These are phyloP conservation scores for Solanum verrucosum DNA, from an alignment of 257 asterid genomes.

Conservation along the genomic window DNA sequence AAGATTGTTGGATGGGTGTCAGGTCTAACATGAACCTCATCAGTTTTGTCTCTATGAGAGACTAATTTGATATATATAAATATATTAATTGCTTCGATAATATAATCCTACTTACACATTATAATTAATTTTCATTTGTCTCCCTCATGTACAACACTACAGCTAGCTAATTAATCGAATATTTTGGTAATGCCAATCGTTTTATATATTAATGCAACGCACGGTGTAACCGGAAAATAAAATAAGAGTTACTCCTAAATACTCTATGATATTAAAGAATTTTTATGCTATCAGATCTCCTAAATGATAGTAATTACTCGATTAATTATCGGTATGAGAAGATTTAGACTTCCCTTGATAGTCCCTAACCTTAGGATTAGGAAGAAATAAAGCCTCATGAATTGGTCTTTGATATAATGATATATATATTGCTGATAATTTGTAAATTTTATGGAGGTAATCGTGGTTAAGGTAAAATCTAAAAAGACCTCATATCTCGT, in stretches of 20 bases:
- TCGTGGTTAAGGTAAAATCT: not conserved
- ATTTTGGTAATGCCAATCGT: not conserved
- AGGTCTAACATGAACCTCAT: conserved; percentile 1
- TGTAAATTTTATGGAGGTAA: not conserved
- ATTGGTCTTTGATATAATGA: not conserved
- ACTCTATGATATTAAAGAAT: not conserved
- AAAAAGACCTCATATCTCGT: not conserved
- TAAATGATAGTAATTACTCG: not conserved
- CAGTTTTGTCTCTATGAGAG: not conserved
- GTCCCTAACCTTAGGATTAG: not conserved
- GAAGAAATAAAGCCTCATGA: not conserved
- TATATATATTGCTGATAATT: not conserved
- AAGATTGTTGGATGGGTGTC: not conserved
- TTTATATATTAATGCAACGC: conserved; percentile 2
- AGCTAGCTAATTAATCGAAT: conserved; percentile 37
- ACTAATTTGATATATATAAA: not conserved
- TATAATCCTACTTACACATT: not conserved
- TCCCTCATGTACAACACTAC: conserved; percentile 25
- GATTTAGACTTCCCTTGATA: not conserved
- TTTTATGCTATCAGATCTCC: not conserved
- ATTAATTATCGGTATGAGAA: not conserved
- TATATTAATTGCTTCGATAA: not conserved
- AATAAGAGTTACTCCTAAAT: not conserved
- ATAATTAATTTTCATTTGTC: conserved; percentile 20
- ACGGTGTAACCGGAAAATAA: not conserved